Conservation (phyloP, 75 land plant species). For the Sequoiadendron giganteum region DNA sequence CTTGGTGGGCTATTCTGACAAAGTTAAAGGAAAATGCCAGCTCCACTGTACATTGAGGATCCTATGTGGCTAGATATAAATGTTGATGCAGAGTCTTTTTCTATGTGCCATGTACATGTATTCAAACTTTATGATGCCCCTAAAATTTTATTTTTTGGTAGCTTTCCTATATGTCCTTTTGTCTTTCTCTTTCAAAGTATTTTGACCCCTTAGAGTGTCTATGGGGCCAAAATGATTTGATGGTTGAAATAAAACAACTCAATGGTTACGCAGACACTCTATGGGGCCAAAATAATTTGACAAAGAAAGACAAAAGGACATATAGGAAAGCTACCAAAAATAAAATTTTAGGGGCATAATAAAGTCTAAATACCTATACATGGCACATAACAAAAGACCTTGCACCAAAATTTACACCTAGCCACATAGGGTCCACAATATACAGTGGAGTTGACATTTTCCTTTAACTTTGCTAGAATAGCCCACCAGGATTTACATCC, state of each 20-base stretch:
- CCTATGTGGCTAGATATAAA: conserved; percentile 45
- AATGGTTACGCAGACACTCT: too few relatives aligned
- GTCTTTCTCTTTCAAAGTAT: not conserved
- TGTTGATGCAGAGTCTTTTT: conserved; percentile 47
- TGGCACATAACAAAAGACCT: conserved; percentile 42
- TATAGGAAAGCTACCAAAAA: not conserved
- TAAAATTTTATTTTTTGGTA: not conserved
- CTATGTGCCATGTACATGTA: conserved; percentile 46
- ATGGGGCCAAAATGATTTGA: too few relatives aligned
- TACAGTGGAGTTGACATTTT: conserved; percentile 22
- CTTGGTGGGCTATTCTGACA: conserved; percentile 42
- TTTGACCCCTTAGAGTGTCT: too few relatives aligned
- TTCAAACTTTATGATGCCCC: not conserved
- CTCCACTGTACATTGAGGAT: conserved; percentile 41
- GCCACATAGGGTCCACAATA: conserved; percentile 47
- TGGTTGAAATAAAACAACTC: too few relatives aligned
- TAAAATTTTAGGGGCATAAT: not conserved
- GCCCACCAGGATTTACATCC: conserved; percentile 43
- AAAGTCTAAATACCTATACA: conserved; percentile 31
- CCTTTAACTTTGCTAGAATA: conserved; percentile 25
- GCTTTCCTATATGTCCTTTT: not conserved
- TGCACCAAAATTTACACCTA: conserved; percentile 46
- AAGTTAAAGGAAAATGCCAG: conserved; percentile 15
- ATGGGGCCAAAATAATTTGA: not conserved
- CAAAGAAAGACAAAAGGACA: not conserved